Conservation (phyloP, 257 asterid genomes). For the Primulina eburnea region DNA sequence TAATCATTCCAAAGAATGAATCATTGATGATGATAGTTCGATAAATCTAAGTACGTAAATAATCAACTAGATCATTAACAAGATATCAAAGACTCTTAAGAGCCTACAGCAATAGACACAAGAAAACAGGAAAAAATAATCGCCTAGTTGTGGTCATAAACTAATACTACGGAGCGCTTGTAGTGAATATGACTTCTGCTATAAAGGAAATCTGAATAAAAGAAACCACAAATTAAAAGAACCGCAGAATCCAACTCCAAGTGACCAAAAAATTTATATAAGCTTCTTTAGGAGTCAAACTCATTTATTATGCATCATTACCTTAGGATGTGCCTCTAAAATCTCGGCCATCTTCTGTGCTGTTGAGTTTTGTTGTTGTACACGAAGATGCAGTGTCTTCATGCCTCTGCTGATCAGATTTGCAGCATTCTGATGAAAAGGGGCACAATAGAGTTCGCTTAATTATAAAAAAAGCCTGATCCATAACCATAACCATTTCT, state of each 20-base stretch:
- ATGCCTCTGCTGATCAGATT: conserved; percentile 90
- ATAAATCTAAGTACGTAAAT: background rate
- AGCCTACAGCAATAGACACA: background rate
- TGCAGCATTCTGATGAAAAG: conserved; percentile 71
- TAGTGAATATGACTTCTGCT: background rate
- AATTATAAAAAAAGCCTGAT: background rate
- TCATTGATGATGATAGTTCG: background rate
- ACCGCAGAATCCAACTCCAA: background rate
- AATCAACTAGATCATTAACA: conserved; percentile 3
- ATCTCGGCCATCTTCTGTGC: conserved; percentile 93
- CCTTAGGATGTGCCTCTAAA: conserved; percentile 99
- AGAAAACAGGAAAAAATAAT: background rate
- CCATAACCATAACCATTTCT: no score
- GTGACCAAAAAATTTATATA: background rate
- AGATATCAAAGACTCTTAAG: background rate
- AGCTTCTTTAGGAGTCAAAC: conserved; percentile 4
- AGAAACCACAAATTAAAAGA: background rate
- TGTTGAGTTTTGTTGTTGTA: conserved; percentile 93
- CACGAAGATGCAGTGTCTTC: conserved; percentile 98
- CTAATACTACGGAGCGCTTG: background rate
- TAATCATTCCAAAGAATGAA: background rate
- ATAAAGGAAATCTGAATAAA: no score
- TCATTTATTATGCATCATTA: conserved; percentile 25
- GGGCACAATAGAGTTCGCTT: conserved; percentile 21
- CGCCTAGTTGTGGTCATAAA: background rate